Evolutionary conservation across 2,329 filamentous ascomycete species (phyloP).

Genomic region (Didymella exigua): DNA sequence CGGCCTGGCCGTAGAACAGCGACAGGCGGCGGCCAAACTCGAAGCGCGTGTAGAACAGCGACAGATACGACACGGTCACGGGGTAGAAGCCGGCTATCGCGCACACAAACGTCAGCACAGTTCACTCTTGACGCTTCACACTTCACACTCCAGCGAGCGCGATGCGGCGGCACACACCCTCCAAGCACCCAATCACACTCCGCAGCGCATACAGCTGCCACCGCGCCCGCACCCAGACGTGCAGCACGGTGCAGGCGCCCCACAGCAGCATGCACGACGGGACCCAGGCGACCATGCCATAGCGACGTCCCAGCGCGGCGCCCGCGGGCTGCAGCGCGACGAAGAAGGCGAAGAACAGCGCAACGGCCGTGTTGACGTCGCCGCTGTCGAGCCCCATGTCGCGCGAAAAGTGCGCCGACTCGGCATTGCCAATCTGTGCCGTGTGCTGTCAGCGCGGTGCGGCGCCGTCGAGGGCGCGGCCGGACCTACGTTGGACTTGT

Average conservation of each 20-base stretch:
- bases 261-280: conserved; percentile 62
- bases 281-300: conserved; percentile 62
- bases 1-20: conserved; percentile 63
- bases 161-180: conserved; percentile 42
- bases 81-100: conserved; percentile 62
- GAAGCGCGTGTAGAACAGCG: conserved; percentile 63
- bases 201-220: conserved; percentile 57
- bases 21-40: conserved; percentile 61
- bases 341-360: conserved; percentile 64
- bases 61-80: conserved; percentile 63
- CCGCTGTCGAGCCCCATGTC: conserved; percentile 59
- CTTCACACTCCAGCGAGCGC: too few relatives aligned
- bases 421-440: conserved; percentile 57
- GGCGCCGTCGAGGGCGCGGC: background rate
- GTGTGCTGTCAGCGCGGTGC: background rate
- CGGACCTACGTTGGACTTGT: conserved; percentile 54
- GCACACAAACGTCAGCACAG: too few relatives aligned
- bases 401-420: conserved; percentile 64
- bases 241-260: conserved; percentile 57
- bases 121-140: too few relatives aligned
- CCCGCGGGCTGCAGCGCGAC: conserved; percentile 63
- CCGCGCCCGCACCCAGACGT: conserved; percentile 53
- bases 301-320: conserved; percentile 63
- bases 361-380: conserved; percentile 62
- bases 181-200: conserved; percentile 54